Evolutionary conservation across 441 rosid species (phyloP), one percentile per base, ranked within the genome.

Genomic region (Brassica balearica): DNA sequence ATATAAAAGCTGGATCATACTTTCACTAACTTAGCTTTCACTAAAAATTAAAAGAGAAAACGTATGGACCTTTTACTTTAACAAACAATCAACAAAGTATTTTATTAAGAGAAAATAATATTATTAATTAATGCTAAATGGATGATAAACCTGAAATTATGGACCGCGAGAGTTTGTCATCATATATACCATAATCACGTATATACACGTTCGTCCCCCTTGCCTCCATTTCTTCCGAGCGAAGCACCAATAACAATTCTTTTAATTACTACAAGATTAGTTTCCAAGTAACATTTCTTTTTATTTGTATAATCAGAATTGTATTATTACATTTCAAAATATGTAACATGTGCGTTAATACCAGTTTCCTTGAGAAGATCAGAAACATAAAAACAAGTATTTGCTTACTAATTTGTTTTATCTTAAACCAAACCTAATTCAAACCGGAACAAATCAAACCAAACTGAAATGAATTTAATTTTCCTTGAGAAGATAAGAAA

Each of bases 11-110:
- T 80, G 34, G 73, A 80, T 5, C 73, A 69, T 64, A 80, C 80
- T 80, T 80, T 80, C 80, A 80, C 80, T 75, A 71, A 70, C 79
- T 71, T 80, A 71, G 73, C 80, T 80, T 80, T 80, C 72, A 71
- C 48, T n/a, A 17, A 51, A 77, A 72, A 19, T 12, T 27, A 63
- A 74, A 74, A 64, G 53, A 53, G 14, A 43, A 63, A 62, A 62
- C 69, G 27, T 79, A 69, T 80, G 58, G 68, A 22, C 77, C 77
- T 65, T 74, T 51, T 75, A 23, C 83, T 80, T 75, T 65, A 80
- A 48, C 36, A 19, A 75, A 71, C 46, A 65, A 73, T 73, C 74
- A 73, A 73, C 58, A 68, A 68, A 53, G 17, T 27, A 41, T 71
- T 17, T 15, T 5, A 53, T 53, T 53, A 53, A 34, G 56, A 62